These are phyloP conservation scores for Leishmania braziliensis DNA, from an alignment of 208 protist species.

Conservation along the genomic window DNA sequence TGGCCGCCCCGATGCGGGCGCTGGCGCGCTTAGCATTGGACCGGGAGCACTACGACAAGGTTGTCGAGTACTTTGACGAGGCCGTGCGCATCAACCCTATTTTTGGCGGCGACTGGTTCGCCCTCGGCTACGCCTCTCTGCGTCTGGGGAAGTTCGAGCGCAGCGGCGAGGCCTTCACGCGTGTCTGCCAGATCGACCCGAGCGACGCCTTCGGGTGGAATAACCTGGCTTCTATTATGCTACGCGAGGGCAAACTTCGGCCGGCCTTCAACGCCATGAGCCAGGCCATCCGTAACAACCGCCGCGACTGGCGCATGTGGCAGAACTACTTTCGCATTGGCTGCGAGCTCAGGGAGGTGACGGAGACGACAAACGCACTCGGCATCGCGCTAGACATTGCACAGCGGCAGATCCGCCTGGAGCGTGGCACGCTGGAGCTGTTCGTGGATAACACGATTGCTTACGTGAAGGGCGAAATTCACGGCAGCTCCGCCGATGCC, in stretches of 20 bases:
- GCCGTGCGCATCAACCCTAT: slow-evolving; percentile 87
- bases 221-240: slow-evolving; percentile 88
- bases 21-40: slow-evolving; percentile 85
- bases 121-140: slow-evolving; percentile 85
- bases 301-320: slow-evolving; percentile 91
- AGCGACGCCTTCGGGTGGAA: slow-evolving; percentile 92
- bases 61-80: slow-evolving; percentile 90
- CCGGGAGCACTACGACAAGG: slow-evolving; percentile 84
- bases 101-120: slow-evolving; percentile 93
- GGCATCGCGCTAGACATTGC: slow-evolving; percentile 79
- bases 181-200: slow-evolving; percentile 89
- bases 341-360: slow-evolving; percentile 84
- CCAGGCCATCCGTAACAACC: slow-evolving; percentile 87
- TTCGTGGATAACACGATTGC: slow-evolving; percentile 83
- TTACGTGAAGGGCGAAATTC: slow-evolving; percentile 78
- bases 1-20: slow-evolving; percentile 87
- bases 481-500: slow-evolving; percentile 43
- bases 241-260: slow-evolving; percentile 75
- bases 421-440: slow-evolving; percentile 57
- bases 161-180: slow-evolving; percentile 87
- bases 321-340: slow-evolving; percentile 92
- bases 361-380: slow-evolving; percentile 82
- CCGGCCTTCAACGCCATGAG: slow-evolving; percentile 91
- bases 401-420: slow-evolving; percentile 67
- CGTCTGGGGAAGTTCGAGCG: slow-evolving; percentile 67